These are phyloP conservation scores for Naumovozyma baii DNA, from an alignment of 805 yeast species.

Conservation along the genomic window DNA sequence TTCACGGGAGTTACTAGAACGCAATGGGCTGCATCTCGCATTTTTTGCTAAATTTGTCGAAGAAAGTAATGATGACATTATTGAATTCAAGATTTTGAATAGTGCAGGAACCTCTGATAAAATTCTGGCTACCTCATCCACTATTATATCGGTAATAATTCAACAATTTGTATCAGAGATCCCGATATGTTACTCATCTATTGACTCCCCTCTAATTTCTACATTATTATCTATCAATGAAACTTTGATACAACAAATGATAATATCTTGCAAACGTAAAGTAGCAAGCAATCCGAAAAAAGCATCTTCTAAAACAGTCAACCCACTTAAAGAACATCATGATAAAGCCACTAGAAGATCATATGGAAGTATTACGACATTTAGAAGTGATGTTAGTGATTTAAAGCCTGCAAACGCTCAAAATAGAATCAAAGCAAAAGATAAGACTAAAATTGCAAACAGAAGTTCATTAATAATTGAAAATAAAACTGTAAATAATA, in stretches of 20 bases:
- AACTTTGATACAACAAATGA: slow-evolving; percentile 10
- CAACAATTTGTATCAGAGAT: background rate
- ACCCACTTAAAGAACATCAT: slow-evolving; percentile 3
- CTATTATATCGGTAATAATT: slow-evolving; percentile 5
- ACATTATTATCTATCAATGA: slow-evolving; percentile 16
- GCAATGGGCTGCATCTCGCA: slow-evolving; percentile 36
- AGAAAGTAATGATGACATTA: slow-evolving; percentile 13
- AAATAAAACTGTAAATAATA: background rate
- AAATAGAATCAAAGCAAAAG: slow-evolving; percentile 1
- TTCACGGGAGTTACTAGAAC: slow-evolving; percentile 30
- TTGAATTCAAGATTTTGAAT: slow-evolving; percentile 11
- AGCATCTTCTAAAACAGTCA: background rate
- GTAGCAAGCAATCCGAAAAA: background rate
- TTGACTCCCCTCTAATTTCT: slow-evolving; percentile 15
- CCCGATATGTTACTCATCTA: slow-evolving; percentile 19
- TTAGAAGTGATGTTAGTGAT: slow-evolving; percentile 25
- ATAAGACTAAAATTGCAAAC: slow-evolving; percentile 1
- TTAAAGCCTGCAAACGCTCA: slow-evolving; percentile 7
- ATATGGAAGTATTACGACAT: slow-evolving; percentile 26
- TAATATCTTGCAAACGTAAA: background rate
- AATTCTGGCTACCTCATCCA: background rate
- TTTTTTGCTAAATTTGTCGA: slow-evolving; percentile 38
- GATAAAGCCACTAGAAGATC: slow-evolving; percentile 17
- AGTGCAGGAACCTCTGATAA: slow-evolving; percentile 6
- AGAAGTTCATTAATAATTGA: slow-evolving; percentile 1